Conservation (phyloP, 2,329 filamentous ascomycete species). For the Penicillium brevicompactum region DNA sequence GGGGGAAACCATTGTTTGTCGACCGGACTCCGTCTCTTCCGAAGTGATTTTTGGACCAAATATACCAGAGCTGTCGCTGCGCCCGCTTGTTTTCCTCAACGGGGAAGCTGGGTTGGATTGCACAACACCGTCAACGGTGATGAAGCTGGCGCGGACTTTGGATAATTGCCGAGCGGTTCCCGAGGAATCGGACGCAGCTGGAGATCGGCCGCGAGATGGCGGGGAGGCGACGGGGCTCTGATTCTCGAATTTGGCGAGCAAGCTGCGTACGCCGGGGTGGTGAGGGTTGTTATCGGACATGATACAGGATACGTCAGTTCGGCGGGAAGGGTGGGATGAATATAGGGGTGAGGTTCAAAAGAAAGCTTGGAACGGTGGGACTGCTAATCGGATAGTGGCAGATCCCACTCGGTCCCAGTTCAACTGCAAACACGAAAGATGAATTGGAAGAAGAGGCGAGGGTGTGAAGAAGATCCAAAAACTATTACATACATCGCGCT, state of each 20-base stretch:
- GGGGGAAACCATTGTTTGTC: conserved; percentile 30
- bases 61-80: conserved; percentile 33
- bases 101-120: conserved; percentile 46
- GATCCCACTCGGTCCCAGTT: conserved; percentile 10
- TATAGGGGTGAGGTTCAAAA: conserved; percentile 8
- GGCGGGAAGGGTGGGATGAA: conserved; percentile 9
- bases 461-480: conserved; percentile 10
- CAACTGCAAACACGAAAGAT: conserved; percentile 2
- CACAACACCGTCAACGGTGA: conserved; percentile 64
- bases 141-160: conserved; percentile 74
- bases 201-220: conserved; percentile 70
- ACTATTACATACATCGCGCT: conserved; percentile 16
- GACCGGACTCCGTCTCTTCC: conserved; percentile 33
- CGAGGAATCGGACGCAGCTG: conserved; percentile 51
- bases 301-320: conserved; percentile 3
- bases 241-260: conserved; percentile 78
- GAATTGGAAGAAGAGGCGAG: conserved; percentile 3
- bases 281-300: conserved; percentile 28
- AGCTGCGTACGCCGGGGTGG: conserved; percentile 65
- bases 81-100: conserved; percentile 44
- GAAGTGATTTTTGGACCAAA: conserved; percentile 36
- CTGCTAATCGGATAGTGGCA: conserved; percentile 11
- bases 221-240: conserved; percentile 61
- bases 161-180: conserved; percentile 63
- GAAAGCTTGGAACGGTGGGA: not conserved